Conservation (phyloP, 2,329 filamentous ascomycete species). For the Pseudohalonectria lignicola region DNA sequence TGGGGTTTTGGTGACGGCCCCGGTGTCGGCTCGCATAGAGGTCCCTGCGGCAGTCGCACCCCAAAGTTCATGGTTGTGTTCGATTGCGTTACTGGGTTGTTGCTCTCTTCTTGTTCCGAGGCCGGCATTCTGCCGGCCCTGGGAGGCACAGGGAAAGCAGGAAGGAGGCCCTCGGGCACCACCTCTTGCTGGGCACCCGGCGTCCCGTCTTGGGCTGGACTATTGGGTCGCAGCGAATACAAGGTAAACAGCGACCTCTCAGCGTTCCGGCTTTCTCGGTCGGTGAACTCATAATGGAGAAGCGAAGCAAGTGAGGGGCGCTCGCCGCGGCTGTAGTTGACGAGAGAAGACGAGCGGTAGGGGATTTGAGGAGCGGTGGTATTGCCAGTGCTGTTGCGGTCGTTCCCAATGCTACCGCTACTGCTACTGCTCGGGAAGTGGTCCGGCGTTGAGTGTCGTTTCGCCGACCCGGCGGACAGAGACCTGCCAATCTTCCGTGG, state of each 20-base stretch:
- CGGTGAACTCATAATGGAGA: constrained; percentile 3
- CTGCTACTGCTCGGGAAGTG: not conserved
- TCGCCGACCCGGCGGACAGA: not conserved
- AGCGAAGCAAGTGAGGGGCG: constrained; percentile 7
- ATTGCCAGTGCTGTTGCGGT: constrained; percentile 1
- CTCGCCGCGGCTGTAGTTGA: constrained; percentile 6
- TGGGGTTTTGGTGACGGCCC: constrained; percentile 10
- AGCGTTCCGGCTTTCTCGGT: constrained; percentile 2
- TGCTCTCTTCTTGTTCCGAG: constrained; percentile 6
- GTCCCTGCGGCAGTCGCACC: not conserved
- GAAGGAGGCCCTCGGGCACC: not conserved
- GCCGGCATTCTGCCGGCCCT: constrained; percentile 5
- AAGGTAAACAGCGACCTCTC: not conserved
- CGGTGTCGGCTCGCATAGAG: constrained; percentile 5
- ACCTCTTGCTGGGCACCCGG: constrained; percentile 8
- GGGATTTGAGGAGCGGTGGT: constrained; percentile 7
- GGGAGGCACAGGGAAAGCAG: constrained; percentile 1
- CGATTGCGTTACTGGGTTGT: not conserved
- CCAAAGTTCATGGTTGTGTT: not conserved
- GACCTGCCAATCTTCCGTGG: constrained; percentile 3
- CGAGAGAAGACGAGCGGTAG: constrained; percentile 10
- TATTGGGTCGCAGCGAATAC: constrained; percentile 3
- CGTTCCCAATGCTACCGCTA: not conserved
- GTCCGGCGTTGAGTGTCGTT: not conserved
- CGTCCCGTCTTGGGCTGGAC: constrained; percentile 5